Percentiles rank a stretch among this genome's conserved stretches.
Conservation (phyloP, 2,329 filamentous ascomycete species). For the Pezicula carpinea region DNA sequence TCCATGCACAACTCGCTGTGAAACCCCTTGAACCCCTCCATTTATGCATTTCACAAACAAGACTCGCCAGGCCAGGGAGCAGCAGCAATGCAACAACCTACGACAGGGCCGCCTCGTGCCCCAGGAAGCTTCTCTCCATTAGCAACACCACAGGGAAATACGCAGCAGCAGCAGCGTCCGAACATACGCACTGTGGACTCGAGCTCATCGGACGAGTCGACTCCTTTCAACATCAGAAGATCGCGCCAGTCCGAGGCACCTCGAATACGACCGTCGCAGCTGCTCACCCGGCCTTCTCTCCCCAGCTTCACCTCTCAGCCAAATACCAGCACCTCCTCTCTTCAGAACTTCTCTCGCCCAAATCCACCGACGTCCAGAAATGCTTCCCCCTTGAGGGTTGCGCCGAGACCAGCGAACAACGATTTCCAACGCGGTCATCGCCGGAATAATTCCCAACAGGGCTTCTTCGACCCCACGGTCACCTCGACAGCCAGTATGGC, state of each 20-base stretch:
- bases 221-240: constrained; percentile 42
- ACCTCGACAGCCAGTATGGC: constrained; percentile 30
- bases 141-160: constrained; percentile 16
- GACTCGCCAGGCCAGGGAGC: not conserved
- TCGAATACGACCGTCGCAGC: constrained; percentile 18
- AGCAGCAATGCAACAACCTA: constrained; percentile 20
- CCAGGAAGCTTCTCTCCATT: constrained; percentile 28
- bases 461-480: constrained; percentile 68
- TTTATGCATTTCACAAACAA: constrained; percentile 15
- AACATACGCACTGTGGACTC: constrained; percentile 40
- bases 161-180: constrained; percentile 6
- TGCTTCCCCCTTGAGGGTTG: constrained; percentile 39
- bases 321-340: constrained; percentile 41
- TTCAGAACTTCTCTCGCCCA: constrained; percentile 56
- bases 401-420: constrained; percentile 29
- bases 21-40: constrained; percentile 16
- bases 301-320: constrained; percentile 42
- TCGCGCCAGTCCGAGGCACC: constrained; percentile 23
- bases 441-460: constrained; percentile 68
- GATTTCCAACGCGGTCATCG: constrained; percentile 40
- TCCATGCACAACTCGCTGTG: constrained; percentile 13
- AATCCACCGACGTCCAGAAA: constrained; percentile 26
- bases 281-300: constrained; percentile 40
- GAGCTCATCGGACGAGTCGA: constrained; percentile 39
- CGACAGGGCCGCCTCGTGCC: constrained; percentile 20